A percentile compares a stretch with the other conserved stretches of the same genome.
Evolutionary conservation across 345 rosid species (phyloP).

Genomic region (Salix brachista): DNA sequence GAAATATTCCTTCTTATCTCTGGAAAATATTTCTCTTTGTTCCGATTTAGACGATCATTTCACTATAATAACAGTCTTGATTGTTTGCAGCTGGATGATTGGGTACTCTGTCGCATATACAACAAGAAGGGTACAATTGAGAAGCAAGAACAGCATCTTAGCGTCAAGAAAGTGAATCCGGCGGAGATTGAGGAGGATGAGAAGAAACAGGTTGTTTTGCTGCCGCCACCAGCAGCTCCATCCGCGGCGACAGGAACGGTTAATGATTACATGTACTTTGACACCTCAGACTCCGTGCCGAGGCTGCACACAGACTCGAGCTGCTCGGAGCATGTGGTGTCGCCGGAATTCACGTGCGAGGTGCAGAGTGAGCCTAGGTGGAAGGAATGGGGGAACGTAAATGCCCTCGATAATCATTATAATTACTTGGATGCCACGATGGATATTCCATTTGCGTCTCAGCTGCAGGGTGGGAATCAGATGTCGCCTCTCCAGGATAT

Average conservation of each 20-base stretch:
- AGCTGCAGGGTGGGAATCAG: conserved; percentile 40
- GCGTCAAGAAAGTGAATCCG: conserved; percentile 1
- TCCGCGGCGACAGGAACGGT: conserved; percentile 11
- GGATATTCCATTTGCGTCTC: conserved; percentile 33
- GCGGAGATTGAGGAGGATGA: conserved; percentile 25
- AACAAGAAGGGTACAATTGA: conserved; percentile 80
- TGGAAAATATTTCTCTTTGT: too few species aligned
- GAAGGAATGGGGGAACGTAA: conserved; percentile 43
- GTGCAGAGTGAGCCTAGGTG: conserved; percentile 81
- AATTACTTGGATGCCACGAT: conserved; percentile 52
- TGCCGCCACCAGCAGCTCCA: conserved; percentile 20
- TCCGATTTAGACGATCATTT: background rate
- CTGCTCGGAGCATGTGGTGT: conserved; percentile 76
- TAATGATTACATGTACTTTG: conserved; percentile 45
- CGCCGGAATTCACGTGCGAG: conserved; percentile 83
- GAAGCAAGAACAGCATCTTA: conserved; percentile 32
- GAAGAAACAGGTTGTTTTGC: conserved; percentile 39
- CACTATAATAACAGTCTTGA: background rate
- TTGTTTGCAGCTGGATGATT: conserved; percentile 76
- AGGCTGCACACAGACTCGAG: conserved; percentile 70
- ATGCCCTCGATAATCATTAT: conserved; percentile 26
- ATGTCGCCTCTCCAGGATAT: conserved; percentile 71
- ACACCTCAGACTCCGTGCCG: conserved; percentile 80
- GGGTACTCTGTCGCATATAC: conserved; percentile 95
- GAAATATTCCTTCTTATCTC: conserved; percentile 28